Evolutionary conservation across 768 basidiomycete species (phyloP).

Genomic region (Trichaptum fuscoviolaceum): DNA sequence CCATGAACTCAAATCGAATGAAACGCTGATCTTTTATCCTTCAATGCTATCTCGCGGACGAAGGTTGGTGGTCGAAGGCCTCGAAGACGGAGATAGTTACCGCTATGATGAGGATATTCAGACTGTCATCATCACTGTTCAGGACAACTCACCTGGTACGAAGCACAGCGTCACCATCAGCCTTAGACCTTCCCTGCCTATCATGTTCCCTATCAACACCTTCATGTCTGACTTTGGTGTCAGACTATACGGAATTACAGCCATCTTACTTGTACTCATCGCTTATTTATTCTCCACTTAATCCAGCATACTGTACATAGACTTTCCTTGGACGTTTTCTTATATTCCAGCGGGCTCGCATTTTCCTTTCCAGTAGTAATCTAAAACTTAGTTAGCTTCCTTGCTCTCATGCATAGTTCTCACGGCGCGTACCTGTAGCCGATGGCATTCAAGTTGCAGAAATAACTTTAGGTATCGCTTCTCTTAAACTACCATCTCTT

Average conservation of each 20-base stretch:
- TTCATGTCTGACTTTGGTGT: slow-evolving; percentile 58
- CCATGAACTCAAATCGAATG: slow-evolving; percentile 37
- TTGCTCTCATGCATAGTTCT: too few species aligned
- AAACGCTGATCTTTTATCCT: slow-evolving; percentile 85
- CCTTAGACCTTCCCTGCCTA: slow-evolving; percentile 46
- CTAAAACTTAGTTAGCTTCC: too few species aligned
- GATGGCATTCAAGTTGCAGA: too few species aligned
- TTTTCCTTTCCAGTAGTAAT: too few species aligned
- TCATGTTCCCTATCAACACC: slow-evolving; percentile 53
- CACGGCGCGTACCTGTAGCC: too few species aligned
- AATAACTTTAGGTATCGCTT: too few species aligned
- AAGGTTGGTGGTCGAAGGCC: slow-evolving; percentile 52
- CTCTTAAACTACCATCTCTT: too few species aligned
- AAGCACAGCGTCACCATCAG: slow-evolving; percentile 48
- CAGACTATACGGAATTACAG: background rate
- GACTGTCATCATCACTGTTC: slow-evolving; percentile 63
- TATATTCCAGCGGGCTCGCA: background rate
- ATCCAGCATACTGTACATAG: background rate
- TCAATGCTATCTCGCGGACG: slow-evolving; percentile 52
- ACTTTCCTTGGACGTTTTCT: background rate
- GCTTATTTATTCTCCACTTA: background rate
- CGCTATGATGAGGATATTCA: slow-evolving; percentile 61
- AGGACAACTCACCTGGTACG: slow-evolving; percentile 37
- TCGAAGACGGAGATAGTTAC: slow-evolving; percentile 46
- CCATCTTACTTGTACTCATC: background rate